Evolutionary conservation across 2,329 filamentous ascomycete genomes (phyloP).

Genomic region (Colletotrichum sp.): DNA sequence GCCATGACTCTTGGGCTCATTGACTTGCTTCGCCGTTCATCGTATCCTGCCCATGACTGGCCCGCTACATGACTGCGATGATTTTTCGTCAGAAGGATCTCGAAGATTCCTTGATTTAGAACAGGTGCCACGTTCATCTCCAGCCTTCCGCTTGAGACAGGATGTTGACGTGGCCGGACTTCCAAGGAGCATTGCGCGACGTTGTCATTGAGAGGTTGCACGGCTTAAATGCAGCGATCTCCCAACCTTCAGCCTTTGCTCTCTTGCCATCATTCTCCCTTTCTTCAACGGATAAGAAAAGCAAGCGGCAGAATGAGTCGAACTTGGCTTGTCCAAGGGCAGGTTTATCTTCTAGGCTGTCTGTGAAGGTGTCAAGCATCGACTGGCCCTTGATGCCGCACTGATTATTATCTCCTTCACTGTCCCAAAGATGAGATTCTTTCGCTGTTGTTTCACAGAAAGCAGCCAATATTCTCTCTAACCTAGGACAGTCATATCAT

Average conservation of each 20-base stretch:
- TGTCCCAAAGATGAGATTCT: not conserved
- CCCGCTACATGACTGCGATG: not conserved
- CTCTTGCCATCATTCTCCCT: not conserved
- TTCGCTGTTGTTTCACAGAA: not conserved
- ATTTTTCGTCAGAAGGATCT: not conserved
- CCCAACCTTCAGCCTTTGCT: not conserved
- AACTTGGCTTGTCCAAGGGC: not conserved
- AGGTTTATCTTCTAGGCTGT: not conserved
- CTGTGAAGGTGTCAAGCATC: not conserved
- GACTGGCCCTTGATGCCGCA: not conserved
- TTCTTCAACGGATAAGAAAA: not conserved
- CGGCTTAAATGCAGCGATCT: not conserved
- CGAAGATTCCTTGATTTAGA: not conserved
- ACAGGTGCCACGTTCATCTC: not conserved
- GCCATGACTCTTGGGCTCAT: not conserved
- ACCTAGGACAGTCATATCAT: not conserved
- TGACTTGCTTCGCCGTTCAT: not conserved
- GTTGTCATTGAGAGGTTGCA: not conserved
- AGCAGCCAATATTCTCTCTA: not conserved
- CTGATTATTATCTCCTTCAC: not conserved
- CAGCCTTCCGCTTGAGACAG: not conserved
- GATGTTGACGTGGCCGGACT: not conserved
- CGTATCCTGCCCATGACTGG: not conserved
- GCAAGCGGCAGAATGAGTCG: accelerated
- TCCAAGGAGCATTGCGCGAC: not conserved